Percentiles rank a stretch among this genome's conserved stretches.
phyloP scores from a whole-genome alignment of 352 stramenopile genomes.

The Phytophthora pluvialis region DNA sequence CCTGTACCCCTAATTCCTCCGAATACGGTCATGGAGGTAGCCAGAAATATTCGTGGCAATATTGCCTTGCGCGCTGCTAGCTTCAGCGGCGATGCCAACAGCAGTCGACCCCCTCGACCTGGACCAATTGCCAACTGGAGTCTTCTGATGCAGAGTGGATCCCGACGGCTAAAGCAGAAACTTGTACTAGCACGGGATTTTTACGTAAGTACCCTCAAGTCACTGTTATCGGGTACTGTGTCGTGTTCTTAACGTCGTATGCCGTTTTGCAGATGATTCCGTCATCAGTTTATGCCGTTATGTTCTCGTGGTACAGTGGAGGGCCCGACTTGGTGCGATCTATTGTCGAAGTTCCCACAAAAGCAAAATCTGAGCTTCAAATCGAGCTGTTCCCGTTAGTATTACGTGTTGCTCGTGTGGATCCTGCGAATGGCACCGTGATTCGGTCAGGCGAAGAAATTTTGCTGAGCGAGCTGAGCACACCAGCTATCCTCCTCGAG shows the following conservation, averaged over 20 bases:
- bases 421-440: constrained; percentile 67
- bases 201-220: constrained; percentile 56
- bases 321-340: constrained; percentile 69
- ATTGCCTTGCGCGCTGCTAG: constrained; percentile 28
- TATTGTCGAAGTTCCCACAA: constrained; percentile 52
- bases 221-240: background rate
- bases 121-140: constrained; percentile 85
- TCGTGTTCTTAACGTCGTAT: constrained; percentile 2
- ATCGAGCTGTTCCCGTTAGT: constrained; percentile 86
- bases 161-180: constrained; percentile 74
- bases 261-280: constrained; percentile 62
- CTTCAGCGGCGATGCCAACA: constrained; percentile 21
- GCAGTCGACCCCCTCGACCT: constrained; percentile 42
- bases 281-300: constrained; percentile 61
- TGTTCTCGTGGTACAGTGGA: constrained; percentile 84
- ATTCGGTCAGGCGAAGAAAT: constrained; percentile 86
- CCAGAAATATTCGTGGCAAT: constrained; percentile 44
- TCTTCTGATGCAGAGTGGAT: constrained; percentile 77
- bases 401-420: constrained; percentile 76
- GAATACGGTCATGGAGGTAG: constrained; percentile 40
- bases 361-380: constrained; percentile 41
- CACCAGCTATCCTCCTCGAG: constrained; percentile 62
- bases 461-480: constrained; percentile 69
- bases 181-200: constrained; percentile 77
- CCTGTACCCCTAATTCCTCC: constrained; percentile 59